Percentiles rank a stretch among this genome's conserved stretches.
These are phyloP conservation scores for Soucietia sequanensis DNA, from an alignment of 805 yeast species.

Conservation along the genomic window DNA sequence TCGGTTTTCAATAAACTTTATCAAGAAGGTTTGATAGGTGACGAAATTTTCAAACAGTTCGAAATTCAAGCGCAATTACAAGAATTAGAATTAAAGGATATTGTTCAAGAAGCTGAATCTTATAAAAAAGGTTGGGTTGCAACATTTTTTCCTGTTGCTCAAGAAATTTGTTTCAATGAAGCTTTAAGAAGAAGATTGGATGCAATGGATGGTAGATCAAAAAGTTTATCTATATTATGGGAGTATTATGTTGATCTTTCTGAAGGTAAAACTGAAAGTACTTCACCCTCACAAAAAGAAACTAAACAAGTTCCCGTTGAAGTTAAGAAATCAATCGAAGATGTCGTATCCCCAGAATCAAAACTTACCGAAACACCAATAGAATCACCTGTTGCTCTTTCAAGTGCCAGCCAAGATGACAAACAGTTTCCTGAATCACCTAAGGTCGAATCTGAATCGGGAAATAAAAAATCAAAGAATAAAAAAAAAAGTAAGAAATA, in stretches of 20 bases:
- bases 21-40: constrained; percentile 89
- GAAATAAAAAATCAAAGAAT: too few relatives aligned
- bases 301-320: too few relatives aligned
- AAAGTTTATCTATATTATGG: constrained; percentile 36
- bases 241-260: constrained; percentile 21
- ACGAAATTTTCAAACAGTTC: constrained; percentile 78
- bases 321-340: too few relatives aligned
- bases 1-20: constrained; percentile 68
- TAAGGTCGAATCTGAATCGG: too few relatives aligned
- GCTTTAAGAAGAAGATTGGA: constrained; percentile 76
- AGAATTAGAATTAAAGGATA: constrained; percentile 76
- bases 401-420: too few relatives aligned
- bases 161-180: constrained; percentile 89
- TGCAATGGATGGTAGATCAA: constrained; percentile 42
- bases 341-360: too few relatives aligned
- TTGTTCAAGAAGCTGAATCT: constrained; percentile 71
- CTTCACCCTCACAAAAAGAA: too few relatives aligned
- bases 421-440: too few relatives aligned
- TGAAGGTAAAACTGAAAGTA: constrained; percentile 9
- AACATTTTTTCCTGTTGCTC: constrained; percentile 71
- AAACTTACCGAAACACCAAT: too few relatives aligned
- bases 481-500: too few relatives aligned
- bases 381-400: too few relatives aligned
- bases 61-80: constrained; percentile 74
- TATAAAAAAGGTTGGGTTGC: constrained; percentile 80